A percentile compares a stretch with the other conserved stretches of the same genome.
Conservation (phyloP, 2,329 filamentous ascomycete species). For the Lasiodiplodia citricola region DNA sequence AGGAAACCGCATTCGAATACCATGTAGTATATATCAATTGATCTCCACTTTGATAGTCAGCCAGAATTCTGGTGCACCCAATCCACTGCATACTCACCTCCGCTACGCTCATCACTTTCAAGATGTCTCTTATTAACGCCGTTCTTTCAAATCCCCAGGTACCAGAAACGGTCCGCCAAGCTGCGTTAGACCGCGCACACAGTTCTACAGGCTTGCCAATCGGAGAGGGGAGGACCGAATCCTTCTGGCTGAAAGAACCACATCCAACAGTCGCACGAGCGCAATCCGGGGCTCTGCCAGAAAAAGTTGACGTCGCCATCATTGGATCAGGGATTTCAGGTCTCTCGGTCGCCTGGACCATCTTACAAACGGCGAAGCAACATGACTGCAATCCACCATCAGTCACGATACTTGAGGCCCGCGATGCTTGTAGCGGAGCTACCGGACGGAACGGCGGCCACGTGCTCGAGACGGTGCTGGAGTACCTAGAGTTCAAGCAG, state of each 20-base stretch:
- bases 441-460: slow-evolving; percentile 41
- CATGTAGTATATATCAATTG: background rate
- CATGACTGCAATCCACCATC: background rate
- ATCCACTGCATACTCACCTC: too few species aligned
- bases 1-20: background rate
- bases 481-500: background rate
- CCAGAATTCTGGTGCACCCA: too few species aligned
- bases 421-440: slow-evolving; percentile 36
- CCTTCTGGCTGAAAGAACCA: background rate
- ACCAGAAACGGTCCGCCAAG: background rate
- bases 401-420: slow-evolving; percentile 49
- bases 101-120: background rate
- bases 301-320: slow-evolving; percentile 55
- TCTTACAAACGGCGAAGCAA: background rate
- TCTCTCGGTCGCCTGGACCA: background rate
- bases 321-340: slow-evolving; percentile 45
- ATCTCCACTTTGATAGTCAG: background rate
- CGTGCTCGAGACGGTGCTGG: slow-evolving; percentile 5
- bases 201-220: background rate
- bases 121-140: background rate
- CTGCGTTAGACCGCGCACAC: background rate
- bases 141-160: background rate
- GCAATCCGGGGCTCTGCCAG: slow-evolving; percentile 32
- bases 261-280: background rate
- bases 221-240: background rate